Evolutionary conservation across 2,329 filamentous ascomycete genomes (phyloP), one percentile per base, ranked within the genome.

Genomic region (Sarocladiaceae sp.): DNA sequence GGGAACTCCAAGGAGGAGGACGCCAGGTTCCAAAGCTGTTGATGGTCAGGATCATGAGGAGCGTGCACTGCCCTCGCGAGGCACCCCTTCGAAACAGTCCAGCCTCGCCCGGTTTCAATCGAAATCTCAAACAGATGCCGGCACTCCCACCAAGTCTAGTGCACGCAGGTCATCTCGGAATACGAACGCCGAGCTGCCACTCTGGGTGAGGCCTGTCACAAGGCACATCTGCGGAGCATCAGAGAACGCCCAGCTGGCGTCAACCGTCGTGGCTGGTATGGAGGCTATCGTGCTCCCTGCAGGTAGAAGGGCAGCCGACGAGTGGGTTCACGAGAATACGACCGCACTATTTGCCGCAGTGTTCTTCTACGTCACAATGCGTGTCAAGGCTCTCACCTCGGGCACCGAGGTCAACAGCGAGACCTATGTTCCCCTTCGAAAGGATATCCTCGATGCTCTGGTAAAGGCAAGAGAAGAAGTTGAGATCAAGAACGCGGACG

Each of bases 251-350:
- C 75, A 73, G 3, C 77, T 91, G 3, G 82, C 82, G 1, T 87
- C 87, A 0, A 88, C 90, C 51, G 79, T 95, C 0, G 80, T 89
- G 47, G 86, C 88, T 0, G 90, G 88, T 1, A 77, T 91, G 50
- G 86, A 87, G 73, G 69, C 72, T 17, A 76, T 82, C 47, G 59
- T 75, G 11, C 64, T 66, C 1, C 73, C 74, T 0, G 65, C 66
- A 12, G 75, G 76, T n/a, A 64, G 61, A 23, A 67, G 65, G 33
- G 72, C 72, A 50, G 64, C 74, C 53, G 73, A 83, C 56, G 68
- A 72, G 52, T 78, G 77, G 78, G 64, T 76, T 6, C 62, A 72
- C 44, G 64, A 67, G 36, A 72, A 83, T 52, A 56, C 79, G 1
- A 72, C 79, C 1, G 73, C 78, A 0, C 65, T 89, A 15, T 70